Base-by-base conservation (phyloP, 345 rosid species). In the Citrus trifoliata region DNA sequence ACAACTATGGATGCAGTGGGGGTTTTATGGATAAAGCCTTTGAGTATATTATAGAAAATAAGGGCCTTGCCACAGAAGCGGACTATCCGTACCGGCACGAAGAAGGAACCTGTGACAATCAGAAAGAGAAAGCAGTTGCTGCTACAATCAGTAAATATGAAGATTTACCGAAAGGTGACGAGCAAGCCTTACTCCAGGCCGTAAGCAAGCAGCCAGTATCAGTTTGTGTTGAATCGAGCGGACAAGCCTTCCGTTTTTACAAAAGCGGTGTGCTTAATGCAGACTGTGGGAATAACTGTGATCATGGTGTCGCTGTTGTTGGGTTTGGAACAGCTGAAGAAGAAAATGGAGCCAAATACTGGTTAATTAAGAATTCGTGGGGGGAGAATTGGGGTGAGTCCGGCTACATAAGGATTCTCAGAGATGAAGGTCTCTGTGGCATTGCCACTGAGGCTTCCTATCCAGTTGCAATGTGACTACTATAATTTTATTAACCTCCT, bases 341-440 rank as follows among this genome's bases (percentile, higher is more conserved):
- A 42, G 51, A 42, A 42, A 0, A 82, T 7, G 79, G 83, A 16
- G 73, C 18, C 14, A 71, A 89, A 40, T 89, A 86, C 67, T 91
- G 91, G 91, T 24, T 89, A 40, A 51, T 89, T 37, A 89, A 85
- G 71, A 91, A 91, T 33, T 89, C 94, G 2, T 90, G 91, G 92
- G 91, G 88, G 0, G 1, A 22, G 55, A 75, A n/a, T 3, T 89
- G 90, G 90, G 94, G 89, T 24, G 90, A 89, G 68, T 12, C 64
- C 24, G 93, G 91, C 40, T 88, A 81, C 70, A 84, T 88, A 80
- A 88, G 87, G 76, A 82, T 91, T 64, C 68, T 59, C 55, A 86
- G 93, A 77, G 86, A 73, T 63, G 33, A 1, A 59, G 62, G 66
- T n/a, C 10, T 28, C 9, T 64, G 27, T 27, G 74, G 33, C 74